Evolutionary conservation across 2,329 filamentous ascomycete genomes (phyloP), one percentile per base, ranked within the genome.

Genomic region (Calycina marina): DNA sequence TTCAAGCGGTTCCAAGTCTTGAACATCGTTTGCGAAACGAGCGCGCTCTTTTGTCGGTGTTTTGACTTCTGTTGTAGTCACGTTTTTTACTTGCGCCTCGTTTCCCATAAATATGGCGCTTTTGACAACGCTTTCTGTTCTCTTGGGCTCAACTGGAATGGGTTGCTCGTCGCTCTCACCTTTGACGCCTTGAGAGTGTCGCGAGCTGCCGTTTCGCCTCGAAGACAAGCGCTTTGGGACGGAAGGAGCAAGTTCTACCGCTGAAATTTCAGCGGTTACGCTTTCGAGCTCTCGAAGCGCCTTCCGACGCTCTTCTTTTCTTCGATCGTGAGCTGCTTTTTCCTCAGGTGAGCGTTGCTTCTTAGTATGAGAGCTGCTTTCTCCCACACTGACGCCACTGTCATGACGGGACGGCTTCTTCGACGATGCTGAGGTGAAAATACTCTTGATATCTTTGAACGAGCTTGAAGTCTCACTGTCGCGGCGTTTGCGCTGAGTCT

Each of bases 281-380:
- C 32, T 26, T 14, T 45, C 40, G n/a, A 25, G 40, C 24, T 38
- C 42, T 14, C 27, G 35, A 18, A 38, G 44, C n/a, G 38, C 39
- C 13, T 38, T 38, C 14, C 42, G 34, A 16, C 43, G 38, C 18
- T 46, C 46, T 6, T 42, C 44, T 35, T 49, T 52, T 5, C 48
- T 38, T 24, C 40, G 40, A 4, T 51, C 49, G 31, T 51, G 48
- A 12, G 44, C 49, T 26, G 41, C 42, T 37, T 53, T 46, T 29
- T 52, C 48, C 25, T 49, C 46, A 3, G 45, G 44, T 8, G 42
- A 47, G 4, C 48, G 40, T 14, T 45, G 40, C 27, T 42, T 45
- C n/a, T 35, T 40, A 6, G 31, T 32, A 9, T 46, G 43, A 14
- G 40, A 42, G 18, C 38, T 37, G 12, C 37, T 34, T 16, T 41